Conservation (phyloP, 768 basidiomycete species). For the Pleurotus ostreatus region DNA sequence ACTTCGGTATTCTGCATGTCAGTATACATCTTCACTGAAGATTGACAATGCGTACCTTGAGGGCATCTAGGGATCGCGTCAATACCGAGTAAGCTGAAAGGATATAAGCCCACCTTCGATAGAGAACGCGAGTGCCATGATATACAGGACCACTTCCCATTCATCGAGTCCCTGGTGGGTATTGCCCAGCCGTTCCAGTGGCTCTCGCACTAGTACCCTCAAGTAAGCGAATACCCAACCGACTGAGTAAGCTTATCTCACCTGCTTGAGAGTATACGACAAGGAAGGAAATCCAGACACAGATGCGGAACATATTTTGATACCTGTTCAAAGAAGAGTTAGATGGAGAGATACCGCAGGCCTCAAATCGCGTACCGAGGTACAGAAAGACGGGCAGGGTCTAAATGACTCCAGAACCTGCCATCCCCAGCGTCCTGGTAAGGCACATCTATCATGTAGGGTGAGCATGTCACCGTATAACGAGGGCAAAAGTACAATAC, state of each 20-base stretch:
- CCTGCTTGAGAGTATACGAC: slow-evolving; percentile 82
- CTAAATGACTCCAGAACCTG: slow-evolving; percentile 66
- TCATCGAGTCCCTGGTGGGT: slow-evolving; percentile 52
- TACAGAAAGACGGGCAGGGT: slow-evolving; percentile 75
- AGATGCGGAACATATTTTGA: slow-evolving; percentile 79
- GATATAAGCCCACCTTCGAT: slow-evolving; percentile 61
- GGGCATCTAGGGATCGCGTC: slow-evolving; percentile 36
- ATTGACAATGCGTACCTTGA: slow-evolving; percentile 39
- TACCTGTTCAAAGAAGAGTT: slow-evolving; percentile 45
- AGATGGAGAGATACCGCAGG: not conserved
- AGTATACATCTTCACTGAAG: not conserved
- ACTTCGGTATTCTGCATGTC: slow-evolving; percentile 30
- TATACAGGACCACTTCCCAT: slow-evolving; percentile 81
- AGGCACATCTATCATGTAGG: slow-evolving; percentile 50
- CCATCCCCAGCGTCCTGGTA: slow-evolving; percentile 52
- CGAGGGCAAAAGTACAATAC: slow-evolving; percentile 30
- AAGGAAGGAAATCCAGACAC: slow-evolving; percentile 77
- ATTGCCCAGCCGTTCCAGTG: slow-evolving; percentile 66
- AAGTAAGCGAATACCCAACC: slow-evolving; percentile 11
- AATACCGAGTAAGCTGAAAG: not conserved
- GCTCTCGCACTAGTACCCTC: slow-evolving; percentile 58
- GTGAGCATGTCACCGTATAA: not conserved
- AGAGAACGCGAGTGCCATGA: slow-evolving; percentile 72
- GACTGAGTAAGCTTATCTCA: slow-evolving; percentile 17
- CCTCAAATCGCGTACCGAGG: slow-evolving; percentile 47